Conservation (phyloP, 2,329 filamentous ascomycete species). For the Chaetomium sp. region DNA sequence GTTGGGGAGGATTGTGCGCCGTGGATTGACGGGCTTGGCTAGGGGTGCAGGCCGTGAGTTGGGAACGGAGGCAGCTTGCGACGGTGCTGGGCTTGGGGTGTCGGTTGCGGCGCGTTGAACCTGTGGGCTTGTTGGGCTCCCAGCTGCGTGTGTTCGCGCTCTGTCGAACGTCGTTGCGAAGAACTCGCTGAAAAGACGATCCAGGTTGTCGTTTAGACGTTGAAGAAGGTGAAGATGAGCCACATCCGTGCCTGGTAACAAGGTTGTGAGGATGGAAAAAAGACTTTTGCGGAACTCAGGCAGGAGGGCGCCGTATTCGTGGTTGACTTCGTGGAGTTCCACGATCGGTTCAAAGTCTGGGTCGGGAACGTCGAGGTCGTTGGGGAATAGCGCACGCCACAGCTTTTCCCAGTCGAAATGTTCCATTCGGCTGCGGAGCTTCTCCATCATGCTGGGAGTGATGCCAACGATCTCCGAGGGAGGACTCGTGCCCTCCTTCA, state of each 20-base stretch:
- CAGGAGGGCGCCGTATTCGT: neutral
- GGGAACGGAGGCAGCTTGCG: neutral
- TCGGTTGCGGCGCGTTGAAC: neutral
- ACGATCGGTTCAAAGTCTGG: neutral
- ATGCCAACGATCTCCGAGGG: neutral
- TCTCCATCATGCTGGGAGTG: neutral
- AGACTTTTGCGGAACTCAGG: neutral
- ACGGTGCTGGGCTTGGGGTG: neutral
- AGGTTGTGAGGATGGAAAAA: neutral
- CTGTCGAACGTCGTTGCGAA: neutral
- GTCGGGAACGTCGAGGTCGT: neutral
- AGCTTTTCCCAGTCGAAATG: constrained; percentile 1
- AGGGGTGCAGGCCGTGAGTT: neutral
- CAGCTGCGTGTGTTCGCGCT: neutral
- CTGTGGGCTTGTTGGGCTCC: neutral
- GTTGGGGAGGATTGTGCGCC: neutral
- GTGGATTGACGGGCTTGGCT: neutral
- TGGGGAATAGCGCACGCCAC: neutral
- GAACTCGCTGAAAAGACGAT: neutral
- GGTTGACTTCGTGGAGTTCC: neutral
- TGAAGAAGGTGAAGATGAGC: neutral
- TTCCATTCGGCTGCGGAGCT: neutral
- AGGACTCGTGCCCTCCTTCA: neutral
- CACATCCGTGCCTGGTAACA: neutral
- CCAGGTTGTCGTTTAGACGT: neutral